These are phyloP conservation scores for Saposhnikovia divaricata DNA, from an alignment of 129 eudicot genomes.

Conservation along the genomic window DNA sequence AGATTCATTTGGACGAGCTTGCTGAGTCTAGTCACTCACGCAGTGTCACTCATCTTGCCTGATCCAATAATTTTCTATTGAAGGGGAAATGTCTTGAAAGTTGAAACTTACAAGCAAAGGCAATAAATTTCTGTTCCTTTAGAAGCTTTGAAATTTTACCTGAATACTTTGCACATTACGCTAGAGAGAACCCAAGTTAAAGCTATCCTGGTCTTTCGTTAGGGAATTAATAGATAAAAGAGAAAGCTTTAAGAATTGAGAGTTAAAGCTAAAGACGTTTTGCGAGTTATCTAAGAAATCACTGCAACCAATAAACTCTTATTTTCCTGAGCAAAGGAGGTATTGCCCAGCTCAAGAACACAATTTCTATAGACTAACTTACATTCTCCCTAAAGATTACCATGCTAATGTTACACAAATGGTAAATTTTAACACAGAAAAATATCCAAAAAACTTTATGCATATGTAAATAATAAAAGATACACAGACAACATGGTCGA, in stretches of 20 bases:
- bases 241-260: neutral
- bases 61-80: too few relatives aligned
- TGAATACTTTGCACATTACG: too few relatives aligned
- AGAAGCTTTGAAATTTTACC: too few relatives aligned
- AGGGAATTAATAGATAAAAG: neutral
- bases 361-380: neutral
- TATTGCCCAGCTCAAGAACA: neutral
- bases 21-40: too few relatives aligned
- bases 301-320: neutral
- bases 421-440: neutral
- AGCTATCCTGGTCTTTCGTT: neutral
- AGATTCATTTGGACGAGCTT: too few relatives aligned
- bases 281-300: neutral
- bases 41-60: too few relatives aligned
- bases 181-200: too few relatives aligned
- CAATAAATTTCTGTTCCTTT: too few relatives aligned
- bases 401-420: neutral
- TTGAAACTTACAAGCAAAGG: too few relatives aligned
- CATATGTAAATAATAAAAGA: neutral
- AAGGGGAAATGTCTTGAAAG: too few relatives aligned
- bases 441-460: neutral
- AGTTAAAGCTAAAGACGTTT: neutral
- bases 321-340: neutral
- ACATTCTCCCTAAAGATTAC: neutral
- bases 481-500: neutral